Evolutionary conservation across 2,329 filamentous ascomycete species (phyloP), one percentile per base, ranked within the genome.

Genomic region (Pleoardoris graminearum): DNA sequence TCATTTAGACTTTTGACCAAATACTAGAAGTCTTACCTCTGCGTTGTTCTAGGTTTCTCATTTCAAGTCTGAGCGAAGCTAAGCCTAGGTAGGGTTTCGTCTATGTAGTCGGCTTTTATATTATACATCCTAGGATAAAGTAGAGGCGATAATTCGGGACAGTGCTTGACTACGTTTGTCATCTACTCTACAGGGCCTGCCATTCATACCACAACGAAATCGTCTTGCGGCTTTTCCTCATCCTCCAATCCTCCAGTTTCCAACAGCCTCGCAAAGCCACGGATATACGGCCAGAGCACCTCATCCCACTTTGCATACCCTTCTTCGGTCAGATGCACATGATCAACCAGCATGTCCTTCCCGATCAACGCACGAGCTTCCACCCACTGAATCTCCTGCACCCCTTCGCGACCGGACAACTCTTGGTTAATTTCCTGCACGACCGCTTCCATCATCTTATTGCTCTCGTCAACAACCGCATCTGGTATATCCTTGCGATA

Each of bases 291-390:
- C 54, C 44, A 59, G 33, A 60, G 38, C 12, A 47, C 21, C 19
- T 29, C 32, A 44, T 57, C 51, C 53, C 46, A 59, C 1, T 49
- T 25, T 44, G 10, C 21, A 51, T 62, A 62, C 8, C 53, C 58
- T 32, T 50, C 44, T 46, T 54, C 53, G 30, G 56, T 53, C 16
- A 62, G 46, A 54, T 60, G 59, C 41, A 60, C 57, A 50, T 57
- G 51, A 53, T 58, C 59, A 3, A 43, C 55, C 22, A 62, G 21
- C 50, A 51, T 48, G 5, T 60, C 36, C 19, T 37, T 52, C 30
- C 35, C 46, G 29, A 58, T 35, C 16, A 38, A 5, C 14, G 27
- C 21, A 17, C 54, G 55, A 39, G 46, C 42, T 7, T 55, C 53
- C 17, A 55, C 27, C 55, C 55, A 59, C 19, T 49, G 42, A 14